Base-by-base conservation (phyloP, 805 yeast genomes). In the Wickerhamomyces hampshirensis region DNA sequence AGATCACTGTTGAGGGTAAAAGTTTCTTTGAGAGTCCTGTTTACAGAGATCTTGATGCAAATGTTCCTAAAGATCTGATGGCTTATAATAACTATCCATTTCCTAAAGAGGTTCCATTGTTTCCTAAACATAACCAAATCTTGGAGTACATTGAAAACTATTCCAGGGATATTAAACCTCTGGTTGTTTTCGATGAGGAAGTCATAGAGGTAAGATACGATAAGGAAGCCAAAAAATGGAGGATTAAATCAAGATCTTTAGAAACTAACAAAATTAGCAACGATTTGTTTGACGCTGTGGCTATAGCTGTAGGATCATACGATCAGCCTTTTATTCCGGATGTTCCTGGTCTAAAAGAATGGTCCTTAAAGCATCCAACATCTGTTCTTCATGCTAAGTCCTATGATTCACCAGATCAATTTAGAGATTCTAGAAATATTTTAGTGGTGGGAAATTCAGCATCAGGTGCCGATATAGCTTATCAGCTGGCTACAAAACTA, bases 391-490 rank as follows among this genome's bases (percentile, higher is more conserved):
- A 83, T 56, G 69, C 88, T 6, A 77, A 77, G 42, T 58, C 67
- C 26, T 83, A 67, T 50, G 68, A 78, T 38, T 56, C 56, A 14
- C 69, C 77, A 0, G 63, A 62, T 1, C 65, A 62, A 11, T 80
- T 65, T 40, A 19, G 34, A 26, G 47, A 51, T 6, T 58, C 63
- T 17, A 56, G 63, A 30, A 66, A 59, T 23, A 75, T 80, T 12
- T 56, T 85, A 30, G 69, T 84, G 6, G 74, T 85, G n/a, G 95
- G 95, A 0, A 80, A 79, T 48, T 77, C 80, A 9, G 82, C 93
- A 3, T 77, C 87, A 21, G 95, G 91, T 18, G 72, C 76, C 14
- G 95, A 87, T 52, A 63, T 84, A 28, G 73, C 86, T 3, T 70
- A 68, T 38, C 89, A 83, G 51, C 51, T 80, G 14, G 72, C 78